Conservation (phyloP, 176 grass and related monocot species). For the Rhynchospora tenuis region DNA sequence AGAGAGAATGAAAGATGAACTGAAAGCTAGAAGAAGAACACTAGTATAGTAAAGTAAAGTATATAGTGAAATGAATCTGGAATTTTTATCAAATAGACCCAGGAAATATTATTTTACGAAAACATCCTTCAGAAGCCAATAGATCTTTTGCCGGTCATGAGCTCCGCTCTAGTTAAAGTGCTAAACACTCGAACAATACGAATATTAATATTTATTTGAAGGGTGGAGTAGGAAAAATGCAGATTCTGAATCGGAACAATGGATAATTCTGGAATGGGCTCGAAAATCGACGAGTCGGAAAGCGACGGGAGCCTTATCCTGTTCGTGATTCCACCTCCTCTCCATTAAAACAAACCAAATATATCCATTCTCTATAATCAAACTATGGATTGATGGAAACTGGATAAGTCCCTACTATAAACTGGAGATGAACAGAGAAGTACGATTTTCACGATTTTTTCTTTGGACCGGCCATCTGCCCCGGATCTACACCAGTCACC, state of each 20-base stretch:
- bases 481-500: no score
- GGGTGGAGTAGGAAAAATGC: neutral
- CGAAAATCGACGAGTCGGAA: neutral
- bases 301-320: constrained; percentile 4
- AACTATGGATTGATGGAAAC: neutral
- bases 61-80: neutral
- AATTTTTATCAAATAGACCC: neutral
- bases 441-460: neutral
- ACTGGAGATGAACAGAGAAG: neutral
- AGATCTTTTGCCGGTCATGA: no score
- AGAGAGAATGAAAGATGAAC: neutral
- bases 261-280: constrained; percentile 14
- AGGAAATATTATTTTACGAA: neutral
- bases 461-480: neutral
- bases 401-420: neutral
- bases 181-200: neutral
- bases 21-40: neutral
- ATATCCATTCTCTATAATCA: neutral
- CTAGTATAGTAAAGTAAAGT: neutral
- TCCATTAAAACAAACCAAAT: neutral
- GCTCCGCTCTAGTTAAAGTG: no score
- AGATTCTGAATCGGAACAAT: constrained; percentile 9
- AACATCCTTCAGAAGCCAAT: no score
- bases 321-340: neutral
- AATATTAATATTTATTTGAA: neutral